Base-by-base conservation (phyloP, 2,329 filamentous ascomycete species). In the Paracoccidioides brasiliensis region DNA sequence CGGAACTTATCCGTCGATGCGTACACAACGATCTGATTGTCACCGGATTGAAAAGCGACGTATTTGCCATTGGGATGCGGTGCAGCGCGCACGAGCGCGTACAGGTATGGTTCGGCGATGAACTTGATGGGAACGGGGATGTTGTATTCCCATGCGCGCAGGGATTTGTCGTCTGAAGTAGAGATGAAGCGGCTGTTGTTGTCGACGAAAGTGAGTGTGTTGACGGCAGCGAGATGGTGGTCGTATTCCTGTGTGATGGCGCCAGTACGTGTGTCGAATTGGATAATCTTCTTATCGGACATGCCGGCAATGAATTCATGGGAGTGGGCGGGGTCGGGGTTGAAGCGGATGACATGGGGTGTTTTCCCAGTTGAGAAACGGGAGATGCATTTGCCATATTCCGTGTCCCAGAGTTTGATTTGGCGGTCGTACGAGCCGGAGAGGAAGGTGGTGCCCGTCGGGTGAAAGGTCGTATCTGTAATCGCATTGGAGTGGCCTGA, bases 71-170 rank as follows among this genome's bases (percentile, higher is more conserved):
- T 88, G 0, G 93, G 93, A 66, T 98, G 93, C 4, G 83, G 76
- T 0, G 88, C 80, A 1, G 90, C 84, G 12, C 90, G 86, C 4
- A 90, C 94, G 78, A 98, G 88, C 6, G 90, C 85, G 72, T 93
- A 98, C 90, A 98, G 96, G 76, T 96, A 89, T 1, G 91, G 90
- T 69, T 98, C 93, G 32, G 91, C 91, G 66, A 95, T 94, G 75
- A 94, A 94, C 70, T 96, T 97, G 78, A 98, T 97, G 0, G 93
- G 93, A 0, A 98, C 93, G 1, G 93, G 93, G 63, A 98, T 97
- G 64, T 90, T 89, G 75, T 95, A 97, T 73, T 98, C 94, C 94
- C 94, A 98, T 0, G 91, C 91, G 58, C 93, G 85, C 30, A 98
- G 80, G 6, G 86, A 91, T 71, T 96, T 95, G 76, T 98, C 93